Evolutionary conservation across 2,329 filamentous ascomycete species (phyloP), one percentile per base, ranked within the genome.

Genomic region (Fusarium albosuccineum): DNA sequence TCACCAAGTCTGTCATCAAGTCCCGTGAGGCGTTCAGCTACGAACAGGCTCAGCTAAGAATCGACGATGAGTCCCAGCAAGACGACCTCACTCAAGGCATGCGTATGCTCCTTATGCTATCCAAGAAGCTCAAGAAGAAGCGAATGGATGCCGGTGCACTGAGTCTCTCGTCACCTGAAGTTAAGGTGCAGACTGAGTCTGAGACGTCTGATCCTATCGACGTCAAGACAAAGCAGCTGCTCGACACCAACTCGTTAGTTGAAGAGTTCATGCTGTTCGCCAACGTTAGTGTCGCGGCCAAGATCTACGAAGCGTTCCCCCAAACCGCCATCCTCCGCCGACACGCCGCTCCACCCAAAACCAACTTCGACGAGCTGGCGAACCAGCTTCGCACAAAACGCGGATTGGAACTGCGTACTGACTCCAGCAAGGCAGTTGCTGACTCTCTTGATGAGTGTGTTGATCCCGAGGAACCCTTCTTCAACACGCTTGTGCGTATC

Each of bases 231-330:
- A 99, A 99, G 81, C 87, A 94, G 73, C 89, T 94, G 52, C 89
- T 99, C 37, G 94, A 96, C 75, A 99, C 96, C 54, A 99, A 98
- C 82, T 97, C 95, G 22, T 87, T 99, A 6, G 97, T 99, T 29
- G 96, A 99, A 77, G 96, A 99, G 77, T 98, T 99, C 85, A 99
- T 99, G 96, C 85, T 99, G 75, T 92, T 98, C 77, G 97, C 96
- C 84, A 99, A 99, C 81, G 94, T 93, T 75, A 95, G 91, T 71
- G 97, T 99, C 30, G 96, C 95, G 7, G 87, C 89, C 69, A 95
- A 93, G 78, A 97, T 97, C 75, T 93, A 97, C 81, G 87, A 92
- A 49, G 90, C 94, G 3, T 98, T 97, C 80, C 95, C 96, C 0
- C 95, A 99, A 79, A 98, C 94, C 0, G 96, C 96, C 49, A 90